A percentile compares a stretch with the other conserved stretches of the same genome.
These are phyloP conservation scores for Aethionema arabicum DNA, from an alignment of 345 rosid genomes.

Conservation along the genomic window DNA sequence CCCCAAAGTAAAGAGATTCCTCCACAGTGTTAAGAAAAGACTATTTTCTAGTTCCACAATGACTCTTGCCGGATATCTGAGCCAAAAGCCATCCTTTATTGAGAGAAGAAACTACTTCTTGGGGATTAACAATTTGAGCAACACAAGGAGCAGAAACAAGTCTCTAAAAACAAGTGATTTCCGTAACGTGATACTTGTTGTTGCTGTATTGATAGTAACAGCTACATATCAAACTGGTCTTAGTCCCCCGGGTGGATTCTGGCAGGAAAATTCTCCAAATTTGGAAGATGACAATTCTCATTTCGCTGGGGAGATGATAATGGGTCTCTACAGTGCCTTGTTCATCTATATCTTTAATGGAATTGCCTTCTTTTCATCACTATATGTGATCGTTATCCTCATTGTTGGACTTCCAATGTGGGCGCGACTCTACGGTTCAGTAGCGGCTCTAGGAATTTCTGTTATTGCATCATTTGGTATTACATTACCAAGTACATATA, in stretches of 20 bases:
- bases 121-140: neutral
- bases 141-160: neutral
- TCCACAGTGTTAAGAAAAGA: slow-evolving; percentile 21
- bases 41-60: neutral
- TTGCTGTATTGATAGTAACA: slow-evolving; percentile 40
- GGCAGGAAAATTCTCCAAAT: slow-evolving; percentile 25
- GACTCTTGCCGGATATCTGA: slow-evolving; percentile 23
- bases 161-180: neutral
- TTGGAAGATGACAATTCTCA: neutral
- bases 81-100: neutral
- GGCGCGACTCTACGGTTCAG: slow-evolving; percentile 1
- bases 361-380: slow-evolving; percentile 24
- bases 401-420: slow-evolving; percentile 31
- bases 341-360: slow-evolving; percentile 23
- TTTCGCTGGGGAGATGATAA: slow-evolving; percentile 23
- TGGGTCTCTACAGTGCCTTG: neutral
- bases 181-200: slow-evolving; percentile 27
- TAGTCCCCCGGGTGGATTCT: slow-evolving; percentile 36
- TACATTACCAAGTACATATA: neutral
- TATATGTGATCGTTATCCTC: slow-evolving; percentile 26
- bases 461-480: neutral
- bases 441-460: slow-evolving; percentile 15
- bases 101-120: slow-evolving; percentile 23
- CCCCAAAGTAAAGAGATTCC: neutral
- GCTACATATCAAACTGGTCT: slow-evolving; percentile 42